These are phyloP conservation scores for Effrenium voratum DNA, from an alignment of 73 alveolate species.

Conservation along the genomic window DNA sequence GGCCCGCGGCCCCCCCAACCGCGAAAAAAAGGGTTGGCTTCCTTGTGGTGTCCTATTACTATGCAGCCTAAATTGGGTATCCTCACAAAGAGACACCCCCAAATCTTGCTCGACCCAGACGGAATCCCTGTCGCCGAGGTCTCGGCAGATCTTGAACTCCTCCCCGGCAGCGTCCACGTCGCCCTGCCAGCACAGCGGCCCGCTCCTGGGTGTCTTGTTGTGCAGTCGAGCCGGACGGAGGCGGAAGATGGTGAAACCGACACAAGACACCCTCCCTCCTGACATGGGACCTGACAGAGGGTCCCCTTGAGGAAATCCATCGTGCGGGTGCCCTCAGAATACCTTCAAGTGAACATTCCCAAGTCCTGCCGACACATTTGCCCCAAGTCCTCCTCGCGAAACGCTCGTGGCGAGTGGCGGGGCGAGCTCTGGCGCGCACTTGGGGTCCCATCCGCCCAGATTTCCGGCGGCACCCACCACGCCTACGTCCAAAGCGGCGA, in stretches of 20 bases:
- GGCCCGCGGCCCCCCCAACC: no score
- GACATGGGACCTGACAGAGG: not conserved
- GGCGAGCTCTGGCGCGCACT: constrained; percentile 30
- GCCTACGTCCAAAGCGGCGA: no score
- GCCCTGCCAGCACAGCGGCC: not conserved
- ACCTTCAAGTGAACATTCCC: no score
- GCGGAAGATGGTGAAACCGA: not conserved
- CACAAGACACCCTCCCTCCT: not conserved
- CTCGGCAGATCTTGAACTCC: constrained; percentile 62
- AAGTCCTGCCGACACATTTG: not conserved
- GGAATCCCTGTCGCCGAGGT: no score
- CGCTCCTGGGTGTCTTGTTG: not conserved
- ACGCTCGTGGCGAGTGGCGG: no score
- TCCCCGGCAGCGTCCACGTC: not conserved
- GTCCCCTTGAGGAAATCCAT: no score
- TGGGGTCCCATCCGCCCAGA: constrained; percentile 43
- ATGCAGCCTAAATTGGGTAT: not conserved
- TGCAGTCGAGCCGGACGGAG: no score
- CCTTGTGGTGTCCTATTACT: not conserved
- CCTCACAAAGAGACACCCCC: not conserved
- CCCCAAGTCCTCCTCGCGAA: not conserved
- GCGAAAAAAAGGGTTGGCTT: no score
- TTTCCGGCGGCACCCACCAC: not conserved
- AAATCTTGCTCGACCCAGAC: not conserved
- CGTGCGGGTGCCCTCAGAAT: no score